Evolutionary conservation across 2,329 filamentous ascomycete species (phyloP), one percentile per base, ranked within the genome.

Genomic region (Thermomyces lanuginosus): DNA sequence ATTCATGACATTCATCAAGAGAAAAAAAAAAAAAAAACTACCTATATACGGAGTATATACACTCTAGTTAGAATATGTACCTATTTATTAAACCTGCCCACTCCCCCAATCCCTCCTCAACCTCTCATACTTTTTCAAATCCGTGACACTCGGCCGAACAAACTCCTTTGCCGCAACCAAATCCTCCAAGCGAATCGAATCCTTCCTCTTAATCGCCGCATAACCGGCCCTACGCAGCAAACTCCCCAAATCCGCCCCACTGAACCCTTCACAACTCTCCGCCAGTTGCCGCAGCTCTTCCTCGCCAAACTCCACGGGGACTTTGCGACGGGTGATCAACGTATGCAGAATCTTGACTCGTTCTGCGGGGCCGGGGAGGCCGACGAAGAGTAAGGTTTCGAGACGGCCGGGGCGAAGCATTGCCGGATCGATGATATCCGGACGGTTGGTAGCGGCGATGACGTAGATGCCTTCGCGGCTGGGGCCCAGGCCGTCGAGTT

Each of bases 341-440:
- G 84, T 81, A 29, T 65, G 65, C 12, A 98, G 61, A 34, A 98
- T 98, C 30, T 91, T 82, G 0, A 79, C 78, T 8, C 89, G 68
- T 47, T 92, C 83, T 5, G 73, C 64, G 0, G 75, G 61, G 14
- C 72, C 75, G 0, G 89, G 89, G 0, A 95, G 58, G 42, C 89
- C 84, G 20, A 98, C 77, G 40, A 86, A 93, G 14, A 95, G 65
- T n/a, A 76, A 69, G 0, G 76, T 86, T 37, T 84, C 86, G 1
- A 98, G 64, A 14, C 89, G 75, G 1, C 89, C 89, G 0, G 89
- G 86, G 1, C 89, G 76, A 7, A 95, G 66, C 72, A 98, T 92
- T 1, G 89, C 89, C 2, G 81, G 74, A 48, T 98, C 89, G 39
- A 98, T 95, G 58, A 92, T 92, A 46, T 95, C 86, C 0, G 86